These are phyloP conservation scores for Ustilago trichophora DNA, from an alignment of 1,284 basidiomycete species.

Conservation along the genomic window DNA sequence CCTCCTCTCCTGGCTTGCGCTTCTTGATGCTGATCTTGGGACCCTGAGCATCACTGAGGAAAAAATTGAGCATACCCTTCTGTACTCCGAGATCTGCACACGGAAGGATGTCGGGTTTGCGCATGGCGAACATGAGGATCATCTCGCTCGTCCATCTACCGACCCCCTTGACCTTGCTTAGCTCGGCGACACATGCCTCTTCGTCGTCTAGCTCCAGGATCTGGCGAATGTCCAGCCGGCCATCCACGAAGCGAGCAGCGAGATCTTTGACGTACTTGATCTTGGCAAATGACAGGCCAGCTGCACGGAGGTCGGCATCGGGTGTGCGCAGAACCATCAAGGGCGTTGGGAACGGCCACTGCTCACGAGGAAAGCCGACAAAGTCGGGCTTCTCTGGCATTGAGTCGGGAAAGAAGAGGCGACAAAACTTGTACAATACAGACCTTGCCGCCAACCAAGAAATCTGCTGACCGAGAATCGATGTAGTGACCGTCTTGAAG, in stretches of 20 bases:
- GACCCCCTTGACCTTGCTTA: conserved; percentile 61
- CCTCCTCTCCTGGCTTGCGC: conserved; percentile 45
- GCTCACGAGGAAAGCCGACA: conserved; percentile 49
- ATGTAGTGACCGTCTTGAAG: conserved; percentile 71
- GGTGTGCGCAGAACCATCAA: conserved; percentile 50
- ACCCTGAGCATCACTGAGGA: conserved; percentile 44
- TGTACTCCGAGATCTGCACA: conserved; percentile 64
- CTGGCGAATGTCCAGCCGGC: conserved; percentile 57
- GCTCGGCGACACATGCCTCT: conserved; percentile 55
- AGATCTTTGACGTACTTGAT: conserved; percentile 63
- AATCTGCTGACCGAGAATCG: conserved; percentile 86
- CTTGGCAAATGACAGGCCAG: conserved; percentile 60
- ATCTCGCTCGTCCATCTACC: conserved; percentile 65
- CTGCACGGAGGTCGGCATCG: conserved; percentile 52
- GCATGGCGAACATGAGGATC: conserved; percentile 65
- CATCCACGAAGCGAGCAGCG: conserved; percentile 56
- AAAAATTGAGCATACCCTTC: conserved; percentile 61
- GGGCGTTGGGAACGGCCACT: conserved; percentile 61
- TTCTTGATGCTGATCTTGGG: conserved; percentile 51
- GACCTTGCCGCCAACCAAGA: conserved; percentile 87
- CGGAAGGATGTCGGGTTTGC: conserved; percentile 59
- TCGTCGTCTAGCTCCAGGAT: conserved; percentile 53
- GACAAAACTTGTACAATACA: conserved; percentile 83
- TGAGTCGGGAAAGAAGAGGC: conserved; percentile 47
- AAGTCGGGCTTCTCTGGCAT: conserved; percentile 59